phyloP scores from a whole-genome alignment of 164 flowering plant genomes.

The Magnolia sinica region DNA sequence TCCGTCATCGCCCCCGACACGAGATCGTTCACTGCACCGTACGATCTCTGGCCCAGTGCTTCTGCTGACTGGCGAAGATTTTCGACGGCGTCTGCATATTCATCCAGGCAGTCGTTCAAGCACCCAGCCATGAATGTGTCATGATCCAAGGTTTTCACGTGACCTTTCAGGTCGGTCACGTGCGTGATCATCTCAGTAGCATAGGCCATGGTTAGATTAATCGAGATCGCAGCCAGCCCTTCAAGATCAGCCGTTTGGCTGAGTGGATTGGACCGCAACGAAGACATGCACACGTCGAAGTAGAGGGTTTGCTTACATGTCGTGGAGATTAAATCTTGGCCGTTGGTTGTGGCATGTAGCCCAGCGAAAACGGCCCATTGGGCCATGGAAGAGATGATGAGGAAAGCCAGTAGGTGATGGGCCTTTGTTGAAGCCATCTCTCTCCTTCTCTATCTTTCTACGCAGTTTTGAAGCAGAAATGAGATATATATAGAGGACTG shows the following conservation, averaged over 20 bases:
- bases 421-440: conserved; percentile 5
- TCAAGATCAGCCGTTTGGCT: conserved; percentile 13
- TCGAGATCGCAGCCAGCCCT: conserved; percentile 25
- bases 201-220: conserved; percentile 14
- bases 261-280: conserved; percentile 28
- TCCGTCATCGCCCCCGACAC: conserved; percentile 29
- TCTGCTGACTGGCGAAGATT: conserved; percentile 12
- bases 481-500: no score
- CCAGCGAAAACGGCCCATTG: not conserved
- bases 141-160: not conserved
- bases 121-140: not conserved
- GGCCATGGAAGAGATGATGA: not conserved
- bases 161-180: not conserved
- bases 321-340: conserved; percentile 3
- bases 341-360: not conserved
- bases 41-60: conserved; percentile 10
- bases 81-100: conserved; percentile 21
- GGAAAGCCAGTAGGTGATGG: not conserved
- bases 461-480: no score
- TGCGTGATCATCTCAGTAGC: conserved; percentile 4
- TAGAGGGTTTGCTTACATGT: conserved; percentile 23
- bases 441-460: no score
- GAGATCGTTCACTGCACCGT: conserved; percentile 5
- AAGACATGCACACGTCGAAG: conserved; percentile 17
- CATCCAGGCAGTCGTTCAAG: conserved; percentile 16